A percentile compares a stretch with the other conserved stretches of the same genome.
Conservation (phyloP, 1,284 basidiomycete species). For the Pterulicium gracile region DNA sequence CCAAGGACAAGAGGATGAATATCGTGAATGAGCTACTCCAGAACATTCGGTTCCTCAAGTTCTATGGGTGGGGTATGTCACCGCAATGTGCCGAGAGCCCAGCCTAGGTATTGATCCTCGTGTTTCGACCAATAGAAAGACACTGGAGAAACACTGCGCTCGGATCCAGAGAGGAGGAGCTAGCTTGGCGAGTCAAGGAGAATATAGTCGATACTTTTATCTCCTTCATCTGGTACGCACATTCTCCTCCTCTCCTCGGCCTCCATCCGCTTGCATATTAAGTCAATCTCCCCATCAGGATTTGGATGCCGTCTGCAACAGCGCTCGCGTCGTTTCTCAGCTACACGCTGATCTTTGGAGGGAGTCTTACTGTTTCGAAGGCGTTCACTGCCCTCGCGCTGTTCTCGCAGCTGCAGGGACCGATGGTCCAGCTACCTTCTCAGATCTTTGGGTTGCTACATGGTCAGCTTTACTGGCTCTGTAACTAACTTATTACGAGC, state of each 20-base stretch:
- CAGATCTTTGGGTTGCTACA: constrained; percentile 55
- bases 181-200: constrained; percentile 52
- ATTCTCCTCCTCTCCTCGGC: neutral
- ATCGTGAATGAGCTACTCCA: constrained; percentile 74
- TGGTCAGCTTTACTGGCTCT: constrained; percentile 26
- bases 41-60: constrained; percentile 61
- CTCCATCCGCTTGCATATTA: constrained; percentile 6
- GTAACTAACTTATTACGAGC: constrained; percentile 6
- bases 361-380: constrained; percentile 53
- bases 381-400: constrained; percentile 60
- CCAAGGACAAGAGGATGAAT: constrained; percentile 66
- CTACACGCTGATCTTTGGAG: constrained; percentile 49
- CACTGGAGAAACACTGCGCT: constrained; percentile 43
- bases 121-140: constrained; percentile 24
- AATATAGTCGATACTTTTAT: constrained; percentile 48
- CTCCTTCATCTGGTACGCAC: constrained; percentile 48
- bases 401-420: constrained; percentile 52
- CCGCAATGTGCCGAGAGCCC: neutral
- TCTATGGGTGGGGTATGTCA: constrained; percentile 60
- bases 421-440: constrained; percentile 51
- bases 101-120: constrained; percentile 8
- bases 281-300: constrained; percentile 30
- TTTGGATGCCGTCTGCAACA: constrained; percentile 61
- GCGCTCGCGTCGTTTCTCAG: constrained; percentile 52
- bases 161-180: constrained; percentile 41